These are phyloP conservation scores for Buxus sempervirens DNA, from an alignment of 164 flowering plant species.

Conservation along the genomic window DNA sequence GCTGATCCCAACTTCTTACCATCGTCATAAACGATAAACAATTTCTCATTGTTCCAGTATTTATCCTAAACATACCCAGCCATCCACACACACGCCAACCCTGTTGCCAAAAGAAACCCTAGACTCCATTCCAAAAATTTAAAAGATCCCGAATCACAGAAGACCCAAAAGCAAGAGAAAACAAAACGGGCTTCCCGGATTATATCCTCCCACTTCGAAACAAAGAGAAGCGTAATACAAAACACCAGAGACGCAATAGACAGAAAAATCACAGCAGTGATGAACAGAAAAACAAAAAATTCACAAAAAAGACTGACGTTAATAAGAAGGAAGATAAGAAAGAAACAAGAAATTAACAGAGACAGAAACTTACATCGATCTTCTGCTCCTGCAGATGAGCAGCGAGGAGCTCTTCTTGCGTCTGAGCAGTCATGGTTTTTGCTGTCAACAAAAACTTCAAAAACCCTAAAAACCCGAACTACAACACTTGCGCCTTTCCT, in stretches of 20 bases:
- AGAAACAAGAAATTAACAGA: not conserved
- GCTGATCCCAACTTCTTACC: too few relatives aligned
- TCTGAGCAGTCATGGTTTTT: conserved; percentile 50
- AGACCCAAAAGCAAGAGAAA: not conserved
- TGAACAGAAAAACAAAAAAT: not conserved
- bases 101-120: not conserved
- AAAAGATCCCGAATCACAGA: not conserved
- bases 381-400: conserved; percentile 55
- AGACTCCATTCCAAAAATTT: not conserved
- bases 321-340: not conserved
- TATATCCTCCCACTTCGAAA: not conserved
- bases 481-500: too few relatives aligned
- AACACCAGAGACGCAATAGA: not conserved
- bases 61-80: not conserved
- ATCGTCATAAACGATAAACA: too few relatives aligned
- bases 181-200: not conserved
- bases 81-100: not conserved
- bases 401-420: conserved; percentile 62
- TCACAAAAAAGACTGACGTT: too few relatives aligned
- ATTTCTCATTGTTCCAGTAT: too few relatives aligned
- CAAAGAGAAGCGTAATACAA: not conserved
- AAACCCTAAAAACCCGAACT: conserved; percentile 17
- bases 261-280: not conserved
- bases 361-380: conserved; percentile 37
- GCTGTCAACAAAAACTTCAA: not conserved